Evolutionary conservation across 192 early-diverging fungal species (phyloP).

Genomic region (Linderina pennispora): DNA sequence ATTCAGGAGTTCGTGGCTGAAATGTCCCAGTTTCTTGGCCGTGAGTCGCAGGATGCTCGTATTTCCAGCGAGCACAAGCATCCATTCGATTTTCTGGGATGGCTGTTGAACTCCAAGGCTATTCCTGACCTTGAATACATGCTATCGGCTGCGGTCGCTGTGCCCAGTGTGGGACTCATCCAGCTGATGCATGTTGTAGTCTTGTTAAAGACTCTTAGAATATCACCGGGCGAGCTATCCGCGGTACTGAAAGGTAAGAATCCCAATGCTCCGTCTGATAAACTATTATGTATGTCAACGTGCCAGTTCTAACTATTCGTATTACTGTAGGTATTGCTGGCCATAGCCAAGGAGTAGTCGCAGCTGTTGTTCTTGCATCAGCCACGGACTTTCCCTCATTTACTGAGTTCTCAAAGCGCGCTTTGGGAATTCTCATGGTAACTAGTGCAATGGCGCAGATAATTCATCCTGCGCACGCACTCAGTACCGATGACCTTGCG

Average conservation of each 20-base stretch:
- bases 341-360: constrained; percentile 88
- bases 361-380: constrained; percentile 76
- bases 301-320: no score
- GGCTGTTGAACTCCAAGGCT: constrained; percentile 68
- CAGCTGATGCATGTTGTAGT: constrained; percentile 89
- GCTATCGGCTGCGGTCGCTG: constrained; percentile 69
- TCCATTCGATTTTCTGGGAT: constrained; percentile 71
- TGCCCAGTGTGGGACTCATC: constrained; percentile 88
- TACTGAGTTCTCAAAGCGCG: constrained; percentile 65
- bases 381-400: constrained; percentile 78
- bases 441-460: constrained; percentile 77
- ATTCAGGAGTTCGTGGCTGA: constrained; percentile 65
- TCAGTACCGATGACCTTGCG: constrained; percentile 69
- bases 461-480: constrained; percentile 68
- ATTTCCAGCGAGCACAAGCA: constrained; percentile 53
- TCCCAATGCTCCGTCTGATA: no score
- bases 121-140: constrained; percentile 72
- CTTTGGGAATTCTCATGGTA: constrained; percentile 75
- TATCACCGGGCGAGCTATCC: constrained; percentile 57
- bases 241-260: constrained; percentile 43
- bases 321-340: constrained; percentile 62
- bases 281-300: no score
- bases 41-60: constrained; percentile 50
- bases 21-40: constrained; percentile 60
- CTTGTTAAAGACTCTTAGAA: constrained; percentile 61